phyloP scores from a whole-genome alignment of 495 filamentous ascomycete species.

The Penicillium verhagenii region DNA sequence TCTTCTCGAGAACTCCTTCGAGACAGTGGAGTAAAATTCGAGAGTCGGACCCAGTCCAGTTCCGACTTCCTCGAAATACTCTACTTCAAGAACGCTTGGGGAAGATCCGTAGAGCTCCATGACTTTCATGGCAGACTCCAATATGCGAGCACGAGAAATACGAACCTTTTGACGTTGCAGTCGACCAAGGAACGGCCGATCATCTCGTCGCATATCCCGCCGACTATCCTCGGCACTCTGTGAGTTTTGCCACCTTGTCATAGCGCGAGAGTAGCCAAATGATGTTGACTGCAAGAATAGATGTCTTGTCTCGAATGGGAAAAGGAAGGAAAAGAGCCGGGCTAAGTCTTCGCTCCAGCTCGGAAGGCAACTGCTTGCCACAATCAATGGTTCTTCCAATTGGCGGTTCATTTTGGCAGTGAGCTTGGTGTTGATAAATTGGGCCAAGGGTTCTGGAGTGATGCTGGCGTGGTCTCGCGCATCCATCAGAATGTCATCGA shows the following conservation, averaged over 20 bases:
- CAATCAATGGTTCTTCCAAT: constrained; percentile 96
- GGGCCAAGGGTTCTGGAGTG: constrained; percentile 81
- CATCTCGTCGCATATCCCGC: constrained; percentile 80
- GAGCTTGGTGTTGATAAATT: constrained; percentile 98
- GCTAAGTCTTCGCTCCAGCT: constrained; percentile 98
- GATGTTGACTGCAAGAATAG: constrained; percentile 97
- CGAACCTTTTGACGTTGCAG: constrained; percentile 96
- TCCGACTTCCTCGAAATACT: constrained; percentile 98
- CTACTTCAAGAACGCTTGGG: constrained; percentile 92
- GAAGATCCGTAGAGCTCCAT: constrained; percentile 99
- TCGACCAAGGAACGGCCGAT: constrained; percentile 87
- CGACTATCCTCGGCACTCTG: constrained; percentile 76
- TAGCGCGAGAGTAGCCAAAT: constrained; percentile 95
- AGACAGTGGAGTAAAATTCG: constrained; percentile 98
- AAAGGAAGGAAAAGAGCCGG: constrained; percentile 94
- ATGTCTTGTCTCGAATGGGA: constrained; percentile 97
- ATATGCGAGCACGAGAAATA: constrained; percentile 85
- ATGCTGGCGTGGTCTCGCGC: constrained; percentile 69
- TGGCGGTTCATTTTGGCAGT: constrained; percentile 99
- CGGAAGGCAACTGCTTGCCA: constrained; percentile 94
- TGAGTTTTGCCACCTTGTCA: constrained; percentile 95
- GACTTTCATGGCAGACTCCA: constrained; percentile 98
- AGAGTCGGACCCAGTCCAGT: constrained; percentile 95
- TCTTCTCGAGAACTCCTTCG: constrained; percentile 95
- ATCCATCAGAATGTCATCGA: constrained; percentile 94